phyloP scores from a whole-genome alignment of 306 rosid species.

The Cucumis hystrix region DNA sequence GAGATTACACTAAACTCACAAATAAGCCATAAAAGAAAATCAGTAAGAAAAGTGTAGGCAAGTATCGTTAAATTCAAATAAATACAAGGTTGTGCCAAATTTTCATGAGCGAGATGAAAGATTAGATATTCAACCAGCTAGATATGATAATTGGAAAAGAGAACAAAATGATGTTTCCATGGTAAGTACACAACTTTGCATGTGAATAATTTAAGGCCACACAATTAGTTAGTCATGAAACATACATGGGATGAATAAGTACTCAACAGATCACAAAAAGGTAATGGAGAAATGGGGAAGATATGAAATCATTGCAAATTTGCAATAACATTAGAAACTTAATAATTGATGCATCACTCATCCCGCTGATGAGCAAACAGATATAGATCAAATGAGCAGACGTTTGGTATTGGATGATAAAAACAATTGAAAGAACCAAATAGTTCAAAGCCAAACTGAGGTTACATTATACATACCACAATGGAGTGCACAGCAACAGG shows the following conservation, averaged over 20 bases:
- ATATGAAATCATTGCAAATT: background rate
- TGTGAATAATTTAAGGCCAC: background rate
- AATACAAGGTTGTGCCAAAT: background rate
- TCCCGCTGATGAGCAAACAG: background rate
- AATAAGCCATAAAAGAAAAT: background rate
- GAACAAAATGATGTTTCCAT: background rate
- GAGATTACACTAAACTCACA: background rate
- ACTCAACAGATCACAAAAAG: background rate
- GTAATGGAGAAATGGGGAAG: background rate
- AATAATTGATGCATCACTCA: background rate
- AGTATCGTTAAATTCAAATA: background rate
- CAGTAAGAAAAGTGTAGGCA: background rate
- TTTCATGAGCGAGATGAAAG: background rate
- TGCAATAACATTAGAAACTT: background rate
- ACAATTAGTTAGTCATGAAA: background rate
- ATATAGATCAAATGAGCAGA: background rate
- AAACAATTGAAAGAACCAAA: background rate
- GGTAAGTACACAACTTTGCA: background rate
- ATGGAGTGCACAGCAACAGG: slow-evolving; percentile 94
- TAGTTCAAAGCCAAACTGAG: background rate
- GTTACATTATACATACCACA: slow-evolving; percentile 41
- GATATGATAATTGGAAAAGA: background rate
- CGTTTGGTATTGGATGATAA: background rate
- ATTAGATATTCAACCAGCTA: background rate
- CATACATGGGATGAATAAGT: background rate